Evolutionary conservation across 2,329 filamentous ascomycete species (phyloP), one percentile per base, ranked within the genome.

Genomic region (Colletotrichum cuscutae): DNA sequence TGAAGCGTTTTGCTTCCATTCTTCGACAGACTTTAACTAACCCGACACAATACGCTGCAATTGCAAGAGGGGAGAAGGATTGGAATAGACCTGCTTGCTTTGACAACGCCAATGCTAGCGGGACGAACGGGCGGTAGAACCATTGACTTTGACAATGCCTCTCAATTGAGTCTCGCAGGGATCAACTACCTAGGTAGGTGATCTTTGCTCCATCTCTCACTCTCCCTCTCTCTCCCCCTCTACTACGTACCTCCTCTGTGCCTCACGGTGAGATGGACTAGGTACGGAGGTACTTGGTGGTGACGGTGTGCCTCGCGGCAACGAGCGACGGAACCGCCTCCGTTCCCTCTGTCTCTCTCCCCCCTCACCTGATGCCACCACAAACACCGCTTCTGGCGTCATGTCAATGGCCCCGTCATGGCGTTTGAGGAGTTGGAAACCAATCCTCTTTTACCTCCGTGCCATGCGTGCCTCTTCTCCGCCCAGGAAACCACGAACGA

Each of bases 361-460:
- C 22, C 15, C 24, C 12, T 46, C 22, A 58, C 52, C 35, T 58
- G 63, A 58, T 65, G 53, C 63, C 53, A 49, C 35, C 35, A 58
- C 32, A 19, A 30, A n/a, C n/a, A 30, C 19, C 61, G 19, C 15
- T 54, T 60, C 42, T 70, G 32, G 60, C 68, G 60, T 53, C 68
- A 70, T 60, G 22, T 24, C 52, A 65, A 57, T 49, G 11, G 42
- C 52, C 26, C 61, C 54, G 24, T 66, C 42, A 30, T 56, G 56
- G 30, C 68, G 53, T 49, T 58, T 61, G 30, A 69, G 22, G 26
- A 42, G 13, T 15, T 42, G 37, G 37, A 42, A 22, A 52, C 37
- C 28, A 32, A 22, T 37, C 49, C 24, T 24, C 28, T 42, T 42
- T 42, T 42, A 42, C 37, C 37, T 42, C 37, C 37, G 37, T 42